Base-by-base conservation (phyloP, 2,329 filamentous ascomycete genomes). In the Aspergillus pseudonomiae region DNA sequence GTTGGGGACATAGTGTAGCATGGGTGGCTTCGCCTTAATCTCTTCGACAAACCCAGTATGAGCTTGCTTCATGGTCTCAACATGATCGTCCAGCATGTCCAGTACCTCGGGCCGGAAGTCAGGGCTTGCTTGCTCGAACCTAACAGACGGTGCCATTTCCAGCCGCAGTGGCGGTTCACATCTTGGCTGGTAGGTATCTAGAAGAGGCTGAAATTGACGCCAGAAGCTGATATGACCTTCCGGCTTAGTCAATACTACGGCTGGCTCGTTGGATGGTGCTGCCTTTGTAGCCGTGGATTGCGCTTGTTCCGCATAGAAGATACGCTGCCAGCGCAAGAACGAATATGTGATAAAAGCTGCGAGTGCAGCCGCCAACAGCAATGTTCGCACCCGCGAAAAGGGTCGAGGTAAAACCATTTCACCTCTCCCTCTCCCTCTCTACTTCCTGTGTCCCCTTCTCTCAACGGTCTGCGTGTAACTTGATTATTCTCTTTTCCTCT, bases 41-140 rank as follows among this genome's bases (percentile, higher is more conserved):
- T 69, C 67, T n/a, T 71, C 57, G 24, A 79, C 68, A 59, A 80
- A 80, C 10, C 65, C 71, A 4, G 69, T 65, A 69, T 80, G 78
- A 12, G 74, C 74, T 12, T 70, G 60, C 57, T 72, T 75, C 71
- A 80, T 75, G 14, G 63, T 67, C 5, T 69, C 63, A 16, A 78
- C 68, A 53, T 79, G 74, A 12, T 67, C 61, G 6, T 64, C 63
- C 2, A 68, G 54, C 64, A 79, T 71, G 30, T 70, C 63, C 52
- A 79, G 65, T 43, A 72, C 59, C 60, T 79, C 73, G 43, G 74
- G 74, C 5, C 73, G 75, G 19, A 66, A 62, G n/a, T 70, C 62
- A 3, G 71, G 67, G 34, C 74, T 63, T 2, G 68, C 68, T 30
- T 70, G 63, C 48, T 77, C 69, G 59, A 74, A 77, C 46, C 71